Evolutionary conservation across 2,329 filamentous ascomycete species (phyloP).

Genomic region (Aspergillus sergii): DNA sequence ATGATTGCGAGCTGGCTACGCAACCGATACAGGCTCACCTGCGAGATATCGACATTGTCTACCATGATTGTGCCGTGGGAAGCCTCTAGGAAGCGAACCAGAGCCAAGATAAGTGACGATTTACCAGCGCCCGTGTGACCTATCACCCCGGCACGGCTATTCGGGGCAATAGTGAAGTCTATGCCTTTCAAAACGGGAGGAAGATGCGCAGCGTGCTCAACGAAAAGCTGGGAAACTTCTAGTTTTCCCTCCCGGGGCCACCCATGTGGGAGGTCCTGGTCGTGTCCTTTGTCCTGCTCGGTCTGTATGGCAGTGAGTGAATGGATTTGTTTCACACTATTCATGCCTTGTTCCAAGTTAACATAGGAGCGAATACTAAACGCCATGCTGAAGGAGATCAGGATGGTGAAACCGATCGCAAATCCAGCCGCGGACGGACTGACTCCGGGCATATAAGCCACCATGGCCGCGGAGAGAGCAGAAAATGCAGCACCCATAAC

Average conservation of each 20-base stretch:
- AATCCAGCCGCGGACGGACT: slow-evolving; percentile 5
- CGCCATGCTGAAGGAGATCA: neutral
- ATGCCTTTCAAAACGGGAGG: slow-evolving; percentile 43
- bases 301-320: slow-evolving; percentile 55
- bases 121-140: slow-evolving; percentile 40
- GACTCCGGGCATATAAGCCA: neutral
- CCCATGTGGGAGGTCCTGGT: slow-evolving; percentile 17
- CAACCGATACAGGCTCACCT: slow-evolving; percentile 56
- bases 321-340: slow-evolving; percentile 45
- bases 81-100: slow-evolving; percentile 35
- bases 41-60: slow-evolving; percentile 52
- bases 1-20: slow-evolving; percentile 78
- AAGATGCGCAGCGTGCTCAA: slow-evolving; percentile 71
- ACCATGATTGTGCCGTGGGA: slow-evolving; percentile 31
- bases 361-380: neutral
- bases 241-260: slow-evolving; percentile 63
- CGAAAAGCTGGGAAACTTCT: slow-evolving; percentile 72
- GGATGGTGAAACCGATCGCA: neutral
- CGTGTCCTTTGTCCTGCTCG: slow-evolving; percentile 24
- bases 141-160: slow-evolving; percentile 35
- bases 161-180: slow-evolving; percentile 28
- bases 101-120: slow-evolving; percentile 34
- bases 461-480: neutral
- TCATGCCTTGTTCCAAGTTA: slow-evolving; percentile 15
- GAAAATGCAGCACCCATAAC: slow-evolving; percentile 1